Base-by-base conservation (phyloP, 768 basidiomycete species). In the Mrakia frigida region DNA sequence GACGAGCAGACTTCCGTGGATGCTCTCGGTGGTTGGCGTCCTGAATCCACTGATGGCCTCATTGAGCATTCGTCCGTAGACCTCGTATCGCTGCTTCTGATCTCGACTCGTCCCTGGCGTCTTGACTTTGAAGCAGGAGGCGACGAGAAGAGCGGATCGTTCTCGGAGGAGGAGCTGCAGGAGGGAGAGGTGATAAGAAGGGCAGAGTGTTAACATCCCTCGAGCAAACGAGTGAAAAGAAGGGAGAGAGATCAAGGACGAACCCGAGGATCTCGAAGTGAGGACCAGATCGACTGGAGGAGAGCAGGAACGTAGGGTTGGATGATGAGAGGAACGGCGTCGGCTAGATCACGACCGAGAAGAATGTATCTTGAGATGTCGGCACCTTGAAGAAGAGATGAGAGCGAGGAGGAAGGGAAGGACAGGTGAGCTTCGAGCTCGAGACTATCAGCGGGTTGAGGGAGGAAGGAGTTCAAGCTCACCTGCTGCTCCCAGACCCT, bases 301-400 rank as follows among this genome's bases (percentile, higher is more conserved):
- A 97, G 91, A 53, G 91, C 87, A 73, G 88, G 87, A 31, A 98
- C 94, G 83, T 93, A 91, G 2, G 92, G 88, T 80, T 93, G 90
- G 83, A 98, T 96, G 80, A 94, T 90, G 10, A 86, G 88, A 0
- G 93, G 91, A 78, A 91, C 94, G 83, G 94, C 91, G 39, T 89
- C 87, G 2, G 97, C 95, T 59, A 99, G 87, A 83, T 97, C 95
- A 84, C 95, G 95, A 53, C 98, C 84, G 69, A 98, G 92, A 73
- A 98, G 88, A 2, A 98, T 94, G 83, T 97, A 96, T 74, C 96
- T 88, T 2, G 91, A 90, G 37, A 90, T 87, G 82, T 98, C 96
- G 75, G 50, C 25, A 41, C 56, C 73, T 80, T 72, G n/a, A 74
- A 65, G 50, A 43, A 88, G 77, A 91, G n/a, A n/a, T n/a, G n/a